Conservation (phyloP, 805 yeast genomes). For the Ogataea ramenticola region DNA sequence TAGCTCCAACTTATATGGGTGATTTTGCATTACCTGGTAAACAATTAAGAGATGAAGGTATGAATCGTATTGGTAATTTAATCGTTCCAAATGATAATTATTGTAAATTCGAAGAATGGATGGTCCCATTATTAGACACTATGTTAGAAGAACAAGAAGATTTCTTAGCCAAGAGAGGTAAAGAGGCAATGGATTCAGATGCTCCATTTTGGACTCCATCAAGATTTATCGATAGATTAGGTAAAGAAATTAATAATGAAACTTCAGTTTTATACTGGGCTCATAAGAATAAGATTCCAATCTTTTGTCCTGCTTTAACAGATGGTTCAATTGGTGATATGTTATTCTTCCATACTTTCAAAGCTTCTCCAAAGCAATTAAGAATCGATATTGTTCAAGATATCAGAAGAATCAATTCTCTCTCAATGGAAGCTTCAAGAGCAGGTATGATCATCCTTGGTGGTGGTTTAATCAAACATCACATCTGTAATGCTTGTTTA, state of each 20-base stretch:
- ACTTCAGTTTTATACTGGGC: slow-evolving; percentile 96
- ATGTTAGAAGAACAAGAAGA: slow-evolving; percentile 85
- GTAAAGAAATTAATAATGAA: slow-evolving; percentile 93
- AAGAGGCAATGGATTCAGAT: slow-evolving; percentile 55
- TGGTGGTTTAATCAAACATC: slow-evolving; percentile 95
- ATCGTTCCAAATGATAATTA: slow-evolving; percentile 97
- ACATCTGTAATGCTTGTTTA: slow-evolving; percentile 93
- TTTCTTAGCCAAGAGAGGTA: slow-evolving; percentile 46
- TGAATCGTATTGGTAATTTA: slow-evolving; percentile 96
- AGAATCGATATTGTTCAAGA: slow-evolving; percentile 92
- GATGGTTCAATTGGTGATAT: slow-evolving; percentile 99
- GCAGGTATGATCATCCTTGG: slow-evolving; percentile 97
- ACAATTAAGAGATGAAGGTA: slow-evolving; percentile 83
- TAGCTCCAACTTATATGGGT: slow-evolving; percentile 95
- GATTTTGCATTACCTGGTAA: slow-evolving; percentile 81
- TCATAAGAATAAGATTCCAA: slow-evolving; percentile 91
- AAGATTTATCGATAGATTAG: slow-evolving; percentile 82
- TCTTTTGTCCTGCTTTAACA: slow-evolving; percentile 95
- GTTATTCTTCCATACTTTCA: slow-evolving; percentile 97
- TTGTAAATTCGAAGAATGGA: slow-evolving; percentile 98
- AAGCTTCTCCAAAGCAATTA: slow-evolving; percentile 82
- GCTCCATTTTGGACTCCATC: slow-evolving; percentile 92
- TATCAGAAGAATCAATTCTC: slow-evolving; percentile 81
- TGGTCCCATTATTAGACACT: slow-evolving; percentile 84
- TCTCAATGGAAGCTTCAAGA: slow-evolving; percentile 88